Conservation (phyloP, 2,329 filamentous ascomycete species). For the Didymella lethalis region DNA sequence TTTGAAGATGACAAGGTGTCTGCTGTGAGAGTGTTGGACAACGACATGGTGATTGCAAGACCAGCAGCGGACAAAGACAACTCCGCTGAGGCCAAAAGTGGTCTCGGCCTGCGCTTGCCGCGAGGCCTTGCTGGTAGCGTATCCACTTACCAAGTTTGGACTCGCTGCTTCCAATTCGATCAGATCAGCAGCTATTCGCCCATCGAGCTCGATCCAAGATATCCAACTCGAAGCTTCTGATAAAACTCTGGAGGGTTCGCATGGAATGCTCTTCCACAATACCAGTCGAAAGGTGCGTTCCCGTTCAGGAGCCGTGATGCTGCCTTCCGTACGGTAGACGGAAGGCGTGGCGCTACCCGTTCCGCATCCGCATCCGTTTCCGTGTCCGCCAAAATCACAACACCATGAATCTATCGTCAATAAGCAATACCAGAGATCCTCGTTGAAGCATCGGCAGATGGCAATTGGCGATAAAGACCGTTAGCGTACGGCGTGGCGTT, state of each 20-base stretch:
- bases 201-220: background rate
- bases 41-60: background rate
- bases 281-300: background rate
- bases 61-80: background rate
- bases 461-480: background rate
- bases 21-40: background rate
- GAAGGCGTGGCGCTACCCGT: background rate
- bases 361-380: background rate
- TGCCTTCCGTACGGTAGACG: background rate
- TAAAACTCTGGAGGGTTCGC: background rate
- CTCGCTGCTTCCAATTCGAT: background rate
- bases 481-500: slow-evolving; percentile 17
- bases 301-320: background rate
- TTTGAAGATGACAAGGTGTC: background rate
- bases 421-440: background rate
- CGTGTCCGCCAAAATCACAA: background rate
- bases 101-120: background rate
- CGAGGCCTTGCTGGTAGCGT: background rate
- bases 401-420: background rate
- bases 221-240: background rate
- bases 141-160: background rate
- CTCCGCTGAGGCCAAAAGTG: background rate
- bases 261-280: background rate
- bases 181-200: background rate
- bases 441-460: slow-evolving; percentile 1